Evolutionary conservation across 176 grass and related monocot genomes (phyloP), one percentile per base, ranked within the genome.

Genomic region (Metroxylon sagu): DNA sequence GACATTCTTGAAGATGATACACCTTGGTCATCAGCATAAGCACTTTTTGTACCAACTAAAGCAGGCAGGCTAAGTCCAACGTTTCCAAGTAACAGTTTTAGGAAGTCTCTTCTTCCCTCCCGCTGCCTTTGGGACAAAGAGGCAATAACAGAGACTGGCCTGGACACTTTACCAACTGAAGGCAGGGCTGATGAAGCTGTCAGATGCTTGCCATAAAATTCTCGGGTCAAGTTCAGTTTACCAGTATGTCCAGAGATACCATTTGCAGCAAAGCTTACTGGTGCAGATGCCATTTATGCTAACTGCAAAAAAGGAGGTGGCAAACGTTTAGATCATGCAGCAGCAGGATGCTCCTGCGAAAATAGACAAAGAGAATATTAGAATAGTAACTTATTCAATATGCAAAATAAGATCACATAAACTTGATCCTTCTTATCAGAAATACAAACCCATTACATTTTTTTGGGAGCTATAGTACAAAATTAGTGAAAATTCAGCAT

Each of bases 1-100:
- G 61, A 63, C 61, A 63, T 63, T 49, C 61, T 63, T 5, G 61
- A 63, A 63, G 61, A 63, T 17, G 61, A 49, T 49, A 63, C 61
- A 25, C 61, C 61, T 63, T 63, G 61, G 10, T 63, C 61, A 14
- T 63, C 61, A 63, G 61, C 61, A 63, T 49, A 49, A 18, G 61
- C 61, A 21, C 23, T 63, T 39, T 19, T 63, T 25, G 61, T 23
- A 25, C 31, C 39, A 4, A 49, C 31, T 49, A 63, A 0, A 49
- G 61, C 18, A 49, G 61, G 31, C 39, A 63, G 49, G 39, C 61
- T 49, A 49, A 63, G 18, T 19, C 39, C 61, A 63, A 29, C 14
- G 29, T 35, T 63, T 35, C 61, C 61, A 49, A 49, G 31, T 2
- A 63, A 39, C 31, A 63, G 16, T 49, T 63, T 63, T 18, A 63